Conservation (phyloP, 495 filamentous ascomycete species). For the Talaromyces stipitatus region DNA sequence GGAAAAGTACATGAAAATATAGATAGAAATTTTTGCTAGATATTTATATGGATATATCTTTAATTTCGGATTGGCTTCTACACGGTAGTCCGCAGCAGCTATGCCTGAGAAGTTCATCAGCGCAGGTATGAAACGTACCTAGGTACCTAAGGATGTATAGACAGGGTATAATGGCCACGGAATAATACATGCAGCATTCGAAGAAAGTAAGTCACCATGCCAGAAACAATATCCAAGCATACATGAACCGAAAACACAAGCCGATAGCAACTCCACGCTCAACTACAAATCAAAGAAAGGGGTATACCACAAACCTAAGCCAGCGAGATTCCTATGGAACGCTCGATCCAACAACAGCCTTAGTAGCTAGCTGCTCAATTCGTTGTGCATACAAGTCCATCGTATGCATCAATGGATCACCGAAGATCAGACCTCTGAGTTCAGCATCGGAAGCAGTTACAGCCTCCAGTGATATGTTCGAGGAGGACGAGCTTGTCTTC, state of each 20-base stretch:
- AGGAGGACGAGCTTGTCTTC: slow-evolving; percentile 13
- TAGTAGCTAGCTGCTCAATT: slow-evolving; percentile 59
- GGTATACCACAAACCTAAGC: background rate
- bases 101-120: too few species aligned
- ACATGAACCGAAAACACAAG: background rate
- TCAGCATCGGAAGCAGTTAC: slow-evolving; percentile 56
- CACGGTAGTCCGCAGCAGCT: too few species aligned
- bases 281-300: background rate
- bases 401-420: slow-evolving; percentile 69
- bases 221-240: too few species aligned
- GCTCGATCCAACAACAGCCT: slow-evolving; percentile 49
- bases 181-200: too few species aligned
- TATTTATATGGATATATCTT: background rate
- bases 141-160: too few species aligned
- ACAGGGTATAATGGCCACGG: too few species aligned
- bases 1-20: background rate
- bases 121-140: too few species aligned
- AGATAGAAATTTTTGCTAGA: background rate
- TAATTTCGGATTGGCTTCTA: background rate
- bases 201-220: too few species aligned
- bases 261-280: background rate
- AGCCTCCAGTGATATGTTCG: slow-evolving; percentile 47
- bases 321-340: background rate
- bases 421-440: slow-evolving; percentile 61
- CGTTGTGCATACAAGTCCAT: slow-evolving; percentile 67